A percentile compares a stretch with the other conserved stretches of the same genome.
These are phyloP conservation scores for Cyclotella kingstonii DNA, from an alignment of 108 stramenopile species.

Conservation along the genomic window DNA sequence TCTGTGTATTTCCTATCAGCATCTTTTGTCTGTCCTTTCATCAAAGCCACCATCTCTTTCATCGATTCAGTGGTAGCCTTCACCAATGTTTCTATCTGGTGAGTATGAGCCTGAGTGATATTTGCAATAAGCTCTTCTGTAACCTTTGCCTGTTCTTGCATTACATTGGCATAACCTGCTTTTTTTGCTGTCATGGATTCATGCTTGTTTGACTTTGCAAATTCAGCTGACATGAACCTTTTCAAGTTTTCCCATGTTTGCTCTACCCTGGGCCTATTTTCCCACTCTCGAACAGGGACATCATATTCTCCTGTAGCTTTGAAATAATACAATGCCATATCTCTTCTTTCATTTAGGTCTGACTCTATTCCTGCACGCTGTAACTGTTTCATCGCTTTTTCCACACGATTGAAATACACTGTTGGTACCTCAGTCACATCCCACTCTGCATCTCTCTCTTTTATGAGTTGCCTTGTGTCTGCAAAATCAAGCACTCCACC, in stretches of 20 bases:
- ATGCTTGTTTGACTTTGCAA: constrained; percentile 8
- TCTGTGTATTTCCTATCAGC: too few species aligned
- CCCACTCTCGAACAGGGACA: constrained; percentile 8
- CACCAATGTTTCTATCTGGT: too few species aligned
- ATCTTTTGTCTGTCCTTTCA: too few species aligned
- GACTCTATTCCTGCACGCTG: background rate
- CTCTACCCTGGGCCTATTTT: background rate
- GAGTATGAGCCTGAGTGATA: background rate
- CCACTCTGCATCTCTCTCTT: constrained; percentile 1
- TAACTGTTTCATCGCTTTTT: constrained; percentile 8
- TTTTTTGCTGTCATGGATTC: background rate
- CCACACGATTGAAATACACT: constrained; percentile 4
- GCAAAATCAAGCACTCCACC: constrained; percentile 10
- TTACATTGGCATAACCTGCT: background rate
- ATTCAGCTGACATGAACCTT: constrained; percentile 6
- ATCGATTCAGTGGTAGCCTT: too few species aligned
- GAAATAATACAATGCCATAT: constrained; percentile 4
- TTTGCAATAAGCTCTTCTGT: constrained; percentile 1
- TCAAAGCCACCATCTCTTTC: too few species aligned
- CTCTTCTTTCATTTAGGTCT: constrained; percentile 10
- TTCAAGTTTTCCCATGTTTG: constrained; percentile 13
- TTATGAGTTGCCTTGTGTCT: constrained; percentile 4
- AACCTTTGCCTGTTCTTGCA: background rate
- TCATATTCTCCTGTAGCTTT: constrained; percentile 12
- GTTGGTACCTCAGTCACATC: constrained; percentile 4